These are phyloP conservation scores for Amanita phalloides DNA, from an alignment of 768 basidiomycete genomes.

Conservation along the genomic window DNA sequence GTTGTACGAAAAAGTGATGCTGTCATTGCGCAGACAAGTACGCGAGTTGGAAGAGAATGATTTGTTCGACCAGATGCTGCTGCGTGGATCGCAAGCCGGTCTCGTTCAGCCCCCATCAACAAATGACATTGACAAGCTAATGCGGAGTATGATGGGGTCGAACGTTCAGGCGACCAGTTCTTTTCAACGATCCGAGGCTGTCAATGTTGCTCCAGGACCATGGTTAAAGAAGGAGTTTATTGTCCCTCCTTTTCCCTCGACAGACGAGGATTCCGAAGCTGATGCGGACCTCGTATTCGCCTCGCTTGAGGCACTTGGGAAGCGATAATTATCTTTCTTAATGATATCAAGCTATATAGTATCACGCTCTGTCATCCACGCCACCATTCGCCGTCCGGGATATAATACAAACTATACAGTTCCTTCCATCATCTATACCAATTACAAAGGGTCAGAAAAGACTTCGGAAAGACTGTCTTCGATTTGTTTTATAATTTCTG, in stretches of 20 bases:
- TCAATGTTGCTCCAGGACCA: background rate
- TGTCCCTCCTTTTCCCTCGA: background rate
- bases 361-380: no score
- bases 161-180: slow-evolving; percentile 1
- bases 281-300: slow-evolving; percentile 3
- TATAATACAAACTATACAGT: background rate
- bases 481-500: slow-evolving; percentile 42
- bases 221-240: slow-evolving; percentile 3
- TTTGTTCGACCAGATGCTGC: slow-evolving; percentile 34
- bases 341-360: no score
- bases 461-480: slow-evolving; percentile 55
- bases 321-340: background rate
- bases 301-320: background rate
- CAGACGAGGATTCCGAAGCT: slow-evolving; percentile 2
- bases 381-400: background rate
- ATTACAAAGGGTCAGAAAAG: slow-evolving; percentile 24
- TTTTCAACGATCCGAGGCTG: background rate
- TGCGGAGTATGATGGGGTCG: slow-evolving; percentile 41
- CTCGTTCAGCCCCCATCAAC: slow-evolving; percentile 31
- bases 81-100: slow-evolving; percentile 35
- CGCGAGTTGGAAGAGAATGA: slow-evolving; percentile 35
- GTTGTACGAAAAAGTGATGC: slow-evolving; percentile 25
- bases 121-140: slow-evolving; percentile 35
- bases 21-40: slow-evolving; percentile 24
- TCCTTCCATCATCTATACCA: background rate